Base-by-base conservation (phyloP, 345 rosid species). In the Populus alba region DNA sequence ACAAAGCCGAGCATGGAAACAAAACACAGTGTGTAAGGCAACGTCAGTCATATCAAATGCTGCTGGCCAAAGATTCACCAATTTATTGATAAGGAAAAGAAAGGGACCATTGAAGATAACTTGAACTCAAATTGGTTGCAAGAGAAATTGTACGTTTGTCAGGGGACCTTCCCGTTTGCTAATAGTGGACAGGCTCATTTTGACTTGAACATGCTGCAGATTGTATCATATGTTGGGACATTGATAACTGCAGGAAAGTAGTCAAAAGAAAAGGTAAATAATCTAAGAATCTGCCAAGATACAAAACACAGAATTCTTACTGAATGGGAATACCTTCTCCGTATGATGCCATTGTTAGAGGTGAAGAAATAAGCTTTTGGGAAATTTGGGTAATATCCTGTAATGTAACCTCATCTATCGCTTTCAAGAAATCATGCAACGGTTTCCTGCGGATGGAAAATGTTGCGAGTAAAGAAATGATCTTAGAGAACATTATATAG, bases 291-390 rank as follows among this genome's bases (percentile, higher is more conserved):
- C 33, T 31, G 1, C 33, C 3, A 41, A 11, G 41, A 18, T 22
- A 33, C 27, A 11, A 31, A 15, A 17, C 22, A 59, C 43, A 20
- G 67, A 35, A 69, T 55, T 77, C 29, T 18, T 37, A 39, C 10
- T 23, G 22, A 41, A 11, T 70, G 63, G 22, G 68, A 59, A 61
- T 90, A 95, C 98, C 98, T 74, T 93, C 97, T 66, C 98, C 97
- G 1, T 89, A 88, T 38, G 93, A 87, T 67, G 92, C 94, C 93
- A 95, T 91, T 71, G 98, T 90, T 71, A 95, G 88, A 75, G 97
- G 94, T 25, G 91, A 91, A 33, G 98, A 87, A 23, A 95, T 82
- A 33, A 95, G 78, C 84, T 85, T 87, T 72, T 80, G 80, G 73
- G 91, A 89, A 57, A 89, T 79, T 29, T 71, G 72, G 16, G 87